Base-by-base conservation (phyloP, 1,139 yeast genomes). In the Diutina ranongensis region DNA sequence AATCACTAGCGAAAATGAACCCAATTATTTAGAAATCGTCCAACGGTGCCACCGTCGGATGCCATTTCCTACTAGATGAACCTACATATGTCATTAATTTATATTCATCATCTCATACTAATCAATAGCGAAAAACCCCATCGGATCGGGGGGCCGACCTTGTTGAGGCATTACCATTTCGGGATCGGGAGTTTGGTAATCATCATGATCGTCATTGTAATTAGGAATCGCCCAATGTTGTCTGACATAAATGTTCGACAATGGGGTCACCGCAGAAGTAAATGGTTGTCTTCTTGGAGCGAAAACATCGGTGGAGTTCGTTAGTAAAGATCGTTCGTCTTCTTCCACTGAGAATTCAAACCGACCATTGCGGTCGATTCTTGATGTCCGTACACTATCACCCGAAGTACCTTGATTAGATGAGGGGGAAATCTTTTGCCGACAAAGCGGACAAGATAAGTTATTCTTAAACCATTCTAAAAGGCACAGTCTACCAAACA, bases 41-140 rank as follows among this genome's bases (percentile, higher is more conserved):
- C 57, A 64, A 19, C 71, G 83, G 49, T 62, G 79, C 46, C 97
- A 88, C 58, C 72, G 97, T 50, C 54, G 56, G 25, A 58, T 88
- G 38, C 89, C 89, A 2, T 87, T 82, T 53, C 92, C 96, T 4
- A 62, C 74, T 4, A 61, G 51, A 49, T 38, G n/a, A n/a, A n/a
- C n/a, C n/a, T n/a, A n/a, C n/a, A n/a, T n/a, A n/a, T n/a, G 28
- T 25, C 28, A 25, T 25, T 25, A 25, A 5, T 25, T 25, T 25
- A 25, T 25, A 5, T n/a, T 25, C 5, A 25, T 25, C 28, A 25
- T 25, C n/a, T n/a, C n/a, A n/a, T 27, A 27, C 21, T 22, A 38
- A 25, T 38, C 32, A 15, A 38, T 38, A 9, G 31, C 20, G 15
- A 38, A 38, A 25, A 38, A 38, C 15, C 42, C 18, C 9, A 25